Base-by-base conservation (phyloP, 352 stramenopile species). In the Pythium rhizo-oryzae region DNA sequence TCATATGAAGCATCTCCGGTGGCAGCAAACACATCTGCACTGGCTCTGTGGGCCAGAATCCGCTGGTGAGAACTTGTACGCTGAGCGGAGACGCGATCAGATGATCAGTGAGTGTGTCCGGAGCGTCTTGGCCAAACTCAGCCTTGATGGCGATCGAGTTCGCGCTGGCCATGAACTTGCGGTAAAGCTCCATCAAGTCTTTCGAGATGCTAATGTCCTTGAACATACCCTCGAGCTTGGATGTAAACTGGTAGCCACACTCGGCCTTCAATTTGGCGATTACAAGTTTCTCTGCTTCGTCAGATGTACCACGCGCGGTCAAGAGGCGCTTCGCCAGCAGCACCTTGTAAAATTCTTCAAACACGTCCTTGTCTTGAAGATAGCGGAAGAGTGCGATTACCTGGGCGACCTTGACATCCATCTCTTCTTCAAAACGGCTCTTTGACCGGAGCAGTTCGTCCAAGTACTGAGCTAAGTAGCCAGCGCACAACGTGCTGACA, bases 191-290 rank as follows among this genome's bases (percentile, higher is more conserved):
- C 83, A 98, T 97, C 18, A 98, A 90, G 77, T 99, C 96, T 64
- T 98, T 98, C 8, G 97, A 99, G 59, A 99, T 98, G 59, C 87
- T 85, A 85, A 99, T 99, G 75, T 99, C 98, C 70, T 99, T 99
- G 73, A 99, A 99, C 98, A 99, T 99, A 28, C 97, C 97, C 67
- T 99, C 98, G 6, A 99, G 78, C 75, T 99, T 99, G 21, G 86
- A 97, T 2, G 98, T 99, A 70, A 99, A 99, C 80, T 99, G 96
- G 78, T 99, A 99, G 4, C 98, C 98, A 78, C 97, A 99, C 82
- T 99, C 98, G 1, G 93, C 92, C 70, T 99, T 99, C 6, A 98
- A 84, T 69, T 98, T 98, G 52, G 89, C 93, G 24, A 99, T 98
- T 71, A 99, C 98, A 13, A 96, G 88, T 58, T 96, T 94, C 70